These are phyloP conservation scores for Claviceps sp. DNA, from an alignment of 2,329 filamentous ascomycete genomes.

Conservation along the genomic window DNA sequence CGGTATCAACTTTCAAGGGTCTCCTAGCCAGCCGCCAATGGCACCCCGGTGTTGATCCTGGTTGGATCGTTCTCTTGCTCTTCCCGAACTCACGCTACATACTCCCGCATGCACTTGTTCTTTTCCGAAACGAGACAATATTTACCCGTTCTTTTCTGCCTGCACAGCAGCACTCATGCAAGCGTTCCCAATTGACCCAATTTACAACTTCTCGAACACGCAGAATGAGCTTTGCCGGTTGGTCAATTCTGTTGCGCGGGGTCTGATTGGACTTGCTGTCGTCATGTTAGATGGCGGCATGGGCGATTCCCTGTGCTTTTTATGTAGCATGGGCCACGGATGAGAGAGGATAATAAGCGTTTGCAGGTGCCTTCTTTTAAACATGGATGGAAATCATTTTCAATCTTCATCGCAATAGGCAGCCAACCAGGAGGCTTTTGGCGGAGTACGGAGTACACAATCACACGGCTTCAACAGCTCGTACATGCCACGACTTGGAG, in stretches of 20 bases:
- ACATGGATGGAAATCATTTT: neutral
- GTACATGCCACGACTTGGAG: neutral
- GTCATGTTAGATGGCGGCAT: slow-evolving; percentile 14
- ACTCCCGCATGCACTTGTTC: neutral
- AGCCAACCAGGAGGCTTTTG: neutral
- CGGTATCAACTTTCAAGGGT: no score
- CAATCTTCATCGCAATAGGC: neutral
- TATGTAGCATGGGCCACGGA: slow-evolving; percentile 1
- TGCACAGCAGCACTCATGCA: neutral
- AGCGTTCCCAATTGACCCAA: neutral
- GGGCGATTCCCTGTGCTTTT: slow-evolving; percentile 17
- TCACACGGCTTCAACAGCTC: neutral
- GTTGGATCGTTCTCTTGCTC: neutral
- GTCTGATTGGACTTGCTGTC: slow-evolving; percentile 16
- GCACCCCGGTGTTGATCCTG: no score
- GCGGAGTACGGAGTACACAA: no score
- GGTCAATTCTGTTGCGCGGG: slow-evolving; percentile 6
- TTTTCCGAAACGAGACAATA: neutral
- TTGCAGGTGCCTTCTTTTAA: neutral
- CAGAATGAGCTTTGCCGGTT: neutral
- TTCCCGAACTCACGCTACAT: neutral
- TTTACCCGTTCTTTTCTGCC: neutral
- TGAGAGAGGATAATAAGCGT: neutral
- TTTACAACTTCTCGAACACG: neutral
- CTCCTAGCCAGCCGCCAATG: no score